A percentile compares a stretch with the other conserved stretches of the same genome.
Evolutionary conservation across 202 grass and related monocot genomes (phyloP).

Genomic region (Setaria viridis): DNA sequence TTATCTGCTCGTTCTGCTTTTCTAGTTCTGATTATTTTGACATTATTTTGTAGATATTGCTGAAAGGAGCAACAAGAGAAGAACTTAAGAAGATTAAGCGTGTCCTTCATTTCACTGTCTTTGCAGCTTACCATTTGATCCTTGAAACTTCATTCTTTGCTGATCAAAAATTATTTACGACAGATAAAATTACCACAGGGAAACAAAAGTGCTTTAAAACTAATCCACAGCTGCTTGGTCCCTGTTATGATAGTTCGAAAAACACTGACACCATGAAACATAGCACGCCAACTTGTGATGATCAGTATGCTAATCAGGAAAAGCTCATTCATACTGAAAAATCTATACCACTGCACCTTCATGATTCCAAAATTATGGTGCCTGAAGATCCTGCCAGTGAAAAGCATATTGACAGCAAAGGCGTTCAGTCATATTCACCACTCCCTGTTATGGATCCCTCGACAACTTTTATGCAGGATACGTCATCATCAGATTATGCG

Average conservation of each 20-base stretch:
- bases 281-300: constrained; percentile 44
- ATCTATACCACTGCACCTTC: background rate
- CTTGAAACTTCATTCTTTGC: constrained; percentile 93
- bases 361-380: constrained; percentile 38
- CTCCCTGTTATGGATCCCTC: constrained; percentile 24
- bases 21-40: constrained; percentile 44
- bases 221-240: constrained; percentile 21
- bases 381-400: constrained; percentile 24
- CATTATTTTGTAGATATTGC: constrained; percentile 76
- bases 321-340: constrained; percentile 35
- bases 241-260: constrained; percentile 51
- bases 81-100: constrained; percentile 91
- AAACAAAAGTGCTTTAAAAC: constrained; percentile 53
- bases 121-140: constrained; percentile 96
- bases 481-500: constrained; percentile 30
- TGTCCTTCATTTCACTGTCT: constrained; percentile 85
- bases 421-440: constrained; percentile 31
- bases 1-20: constrained; percentile 20
- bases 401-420: constrained; percentile 7
- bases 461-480: constrained; percentile 6
- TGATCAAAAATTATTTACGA: constrained; percentile 79
- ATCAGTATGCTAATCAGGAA: constrained; percentile 47
- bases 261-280: constrained; percentile 37
- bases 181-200: constrained; percentile 51
- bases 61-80: constrained; percentile 85